Percentiles rank a stretch among this genome's conserved stretches.
These are phyloP conservation scores for Termitomyces sp. DNA, from an alignment of 768 basidiomycete species.

Conservation along the genomic window DNA sequence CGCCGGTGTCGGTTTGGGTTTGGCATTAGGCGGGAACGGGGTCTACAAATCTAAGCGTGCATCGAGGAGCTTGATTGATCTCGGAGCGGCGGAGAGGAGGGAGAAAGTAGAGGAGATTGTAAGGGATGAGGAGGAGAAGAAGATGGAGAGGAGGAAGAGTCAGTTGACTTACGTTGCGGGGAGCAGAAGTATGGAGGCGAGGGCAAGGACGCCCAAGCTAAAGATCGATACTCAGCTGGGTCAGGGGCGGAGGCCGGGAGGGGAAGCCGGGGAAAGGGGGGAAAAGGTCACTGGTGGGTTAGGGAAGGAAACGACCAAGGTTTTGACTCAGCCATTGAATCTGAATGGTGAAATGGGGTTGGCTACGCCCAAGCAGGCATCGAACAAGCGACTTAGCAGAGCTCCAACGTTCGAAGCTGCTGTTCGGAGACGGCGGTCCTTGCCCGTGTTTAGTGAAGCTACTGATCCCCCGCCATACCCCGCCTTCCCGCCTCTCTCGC, in stretches of 20 bases:
- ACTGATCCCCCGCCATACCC: constrained; percentile 70
- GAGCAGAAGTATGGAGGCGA: neutral
- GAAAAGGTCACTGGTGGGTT: neutral
- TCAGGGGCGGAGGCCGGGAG: neutral
- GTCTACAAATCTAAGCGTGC: constrained; percentile 40
- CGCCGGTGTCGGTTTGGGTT: neutral
- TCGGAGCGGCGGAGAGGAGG: constrained; percentile 30
- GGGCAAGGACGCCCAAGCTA: neutral
- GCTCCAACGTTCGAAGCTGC: constrained; percentile 29
- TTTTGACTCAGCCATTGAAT: neutral
- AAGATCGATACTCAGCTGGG: constrained; percentile 1
- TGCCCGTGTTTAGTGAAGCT: constrained; percentile 60
- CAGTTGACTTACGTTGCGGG: neutral
- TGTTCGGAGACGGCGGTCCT: constrained; percentile 53
- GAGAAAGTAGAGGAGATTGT: constrained; percentile 27
- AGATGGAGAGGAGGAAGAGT: constrained; percentile 9
- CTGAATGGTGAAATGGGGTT: neutral
- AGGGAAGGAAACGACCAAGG: neutral
- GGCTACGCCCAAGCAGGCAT: neutral
- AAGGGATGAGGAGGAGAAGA: constrained; percentile 21
- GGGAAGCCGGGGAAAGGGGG: neutral
- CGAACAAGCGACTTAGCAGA: constrained; percentile 25
- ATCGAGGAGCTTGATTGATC: constrained; percentile 62
- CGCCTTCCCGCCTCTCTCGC: constrained; percentile 16
- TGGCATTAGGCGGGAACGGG: neutral